Percentiles rank a stretch among this genome's conserved stretches.
Evolutionary conservation across 2,329 filamentous ascomycete genomes (phyloP).

Genomic region (Westerdykella aurantiaca): DNA sequence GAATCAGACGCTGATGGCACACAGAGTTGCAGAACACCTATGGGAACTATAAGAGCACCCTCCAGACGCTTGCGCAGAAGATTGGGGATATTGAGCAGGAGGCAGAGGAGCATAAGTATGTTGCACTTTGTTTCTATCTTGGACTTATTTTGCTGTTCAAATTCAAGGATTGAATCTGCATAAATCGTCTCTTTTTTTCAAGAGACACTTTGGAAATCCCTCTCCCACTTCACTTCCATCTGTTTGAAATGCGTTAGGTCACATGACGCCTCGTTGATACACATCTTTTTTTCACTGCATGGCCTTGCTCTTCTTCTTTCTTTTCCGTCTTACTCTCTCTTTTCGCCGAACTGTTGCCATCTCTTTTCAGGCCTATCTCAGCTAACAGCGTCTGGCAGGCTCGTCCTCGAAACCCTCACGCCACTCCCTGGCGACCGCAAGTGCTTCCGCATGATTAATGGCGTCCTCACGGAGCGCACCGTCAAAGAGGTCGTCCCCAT

Average conservation of each 20-base stretch:
- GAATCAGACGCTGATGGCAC: slow-evolving; percentile 8
- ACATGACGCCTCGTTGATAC: not conserved
- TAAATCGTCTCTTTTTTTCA: too few species aligned
- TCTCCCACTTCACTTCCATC: not conserved
- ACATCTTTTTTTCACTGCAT: not conserved
- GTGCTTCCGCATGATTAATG: slow-evolving; percentile 98
- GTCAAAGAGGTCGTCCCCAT: slow-evolving; percentile 88
- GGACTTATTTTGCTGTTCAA: not conserved
- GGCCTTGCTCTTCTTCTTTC: slow-evolving; percentile 6
- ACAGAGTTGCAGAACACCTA: slow-evolving; percentile 76
- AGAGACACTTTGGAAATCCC: not conserved
- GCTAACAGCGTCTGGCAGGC: slow-evolving; percentile 48
- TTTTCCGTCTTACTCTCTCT: slow-evolving; percentile 18
- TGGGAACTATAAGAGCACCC: slow-evolving; percentile 65
- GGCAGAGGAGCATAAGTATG: slow-evolving; percentile 95
- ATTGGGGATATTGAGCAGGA: slow-evolving; percentile 98
- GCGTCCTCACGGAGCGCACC: slow-evolving; percentile 88
- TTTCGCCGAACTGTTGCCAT: slow-evolving; percentile 11
- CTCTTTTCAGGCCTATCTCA: too few species aligned
- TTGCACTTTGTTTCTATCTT: slow-evolving; percentile 11
- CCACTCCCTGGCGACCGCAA: slow-evolving; percentile 81
- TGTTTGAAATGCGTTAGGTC: not conserved
- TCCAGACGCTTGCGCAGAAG: slow-evolving; percentile 91
- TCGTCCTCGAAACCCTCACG: slow-evolving; percentile 86
- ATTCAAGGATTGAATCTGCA: not conserved